phyloP scores from a whole-genome alignment of 2,329 filamentous ascomycete species.

The Penicillium brevicompactum region DNA sequence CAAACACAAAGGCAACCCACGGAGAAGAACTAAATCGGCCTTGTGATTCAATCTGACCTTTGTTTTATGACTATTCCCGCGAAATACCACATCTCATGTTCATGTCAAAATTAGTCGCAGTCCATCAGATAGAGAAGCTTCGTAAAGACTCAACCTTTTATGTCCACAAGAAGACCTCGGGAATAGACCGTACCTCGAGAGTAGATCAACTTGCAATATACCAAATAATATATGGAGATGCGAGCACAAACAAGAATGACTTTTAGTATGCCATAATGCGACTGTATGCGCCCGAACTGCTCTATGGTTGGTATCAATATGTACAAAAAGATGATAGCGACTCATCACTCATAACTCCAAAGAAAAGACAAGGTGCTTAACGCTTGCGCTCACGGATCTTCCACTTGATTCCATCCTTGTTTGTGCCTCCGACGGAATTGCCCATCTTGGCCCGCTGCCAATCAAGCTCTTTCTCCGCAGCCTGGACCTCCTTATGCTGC shows the following conservation, averaged over 20 bases:
- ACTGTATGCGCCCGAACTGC: constrained; percentile 11
- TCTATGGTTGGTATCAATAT: constrained; percentile 17
- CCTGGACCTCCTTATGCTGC: constrained; percentile 57
- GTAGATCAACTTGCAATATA: no score
- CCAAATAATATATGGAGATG: neutral
- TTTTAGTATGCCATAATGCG: constrained; percentile 3
- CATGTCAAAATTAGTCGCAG: neutral
- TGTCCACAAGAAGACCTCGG: no score
- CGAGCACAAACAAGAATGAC: neutral
- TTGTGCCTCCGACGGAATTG: constrained; percentile 61
- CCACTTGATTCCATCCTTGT: constrained; percentile 66
- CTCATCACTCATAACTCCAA: constrained; percentile 24
- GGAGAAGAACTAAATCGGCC: neutral
- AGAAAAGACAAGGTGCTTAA: constrained; percentile 32
- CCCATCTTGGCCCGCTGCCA: constrained; percentile 64
- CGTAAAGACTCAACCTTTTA: no score
- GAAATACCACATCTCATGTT: neutral
- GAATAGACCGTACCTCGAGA: no score
- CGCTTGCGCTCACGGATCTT: constrained; percentile 65
- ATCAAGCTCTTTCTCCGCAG: constrained; percentile 60
- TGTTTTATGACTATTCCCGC: neutral
- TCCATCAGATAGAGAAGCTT: neutral
- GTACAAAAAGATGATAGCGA: constrained; percentile 14
- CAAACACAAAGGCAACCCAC: neutral
- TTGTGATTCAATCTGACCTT: neutral